Percentiles rank a stretch among this genome's conserved stretches.
phyloP scores from a whole-genome alignment of 2,329 filamentous ascomycete genomes.

The Arthrobotrys sphaeroides region DNA sequence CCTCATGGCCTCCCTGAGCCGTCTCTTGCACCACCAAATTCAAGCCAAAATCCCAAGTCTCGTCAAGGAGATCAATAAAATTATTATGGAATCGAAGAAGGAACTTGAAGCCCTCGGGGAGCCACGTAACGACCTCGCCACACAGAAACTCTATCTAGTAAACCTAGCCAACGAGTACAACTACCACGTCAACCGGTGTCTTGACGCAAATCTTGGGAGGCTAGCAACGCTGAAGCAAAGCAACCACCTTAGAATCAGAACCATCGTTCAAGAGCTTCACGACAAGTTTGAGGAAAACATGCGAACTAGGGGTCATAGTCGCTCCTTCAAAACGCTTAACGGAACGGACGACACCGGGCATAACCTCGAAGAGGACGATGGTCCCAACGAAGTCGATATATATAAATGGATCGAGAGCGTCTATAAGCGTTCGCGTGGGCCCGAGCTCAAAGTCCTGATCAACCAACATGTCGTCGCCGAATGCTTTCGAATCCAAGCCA shows the following conservation, averaged over 20 bases:
- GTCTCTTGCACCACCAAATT: conserved; percentile 62
- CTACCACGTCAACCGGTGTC: conserved; percentile 58
- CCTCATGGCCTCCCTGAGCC: conserved; percentile 61
- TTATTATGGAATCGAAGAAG: background rate
- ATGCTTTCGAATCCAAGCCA: conserved; percentile 67
- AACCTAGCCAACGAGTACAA: conserved; percentile 62
- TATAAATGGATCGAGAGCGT: conserved; percentile 63
- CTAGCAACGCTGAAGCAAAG: conserved; percentile 60
- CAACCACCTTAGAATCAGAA: conserved; percentile 48
- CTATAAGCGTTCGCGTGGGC: conserved; percentile 65
- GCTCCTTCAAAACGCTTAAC: conserved; percentile 49
- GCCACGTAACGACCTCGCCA: conserved; percentile 59
- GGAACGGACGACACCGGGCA: background rate
- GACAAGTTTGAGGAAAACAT: conserved; percentile 58
- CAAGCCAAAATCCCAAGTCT: conserved; percentile 64
- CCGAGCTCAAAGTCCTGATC: conserved; percentile 67
- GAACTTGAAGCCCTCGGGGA: background rate
- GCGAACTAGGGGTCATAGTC: conserved; percentile 56
- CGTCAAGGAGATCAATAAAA: conserved; percentile 60
- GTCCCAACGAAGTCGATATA: conserved; percentile 60
- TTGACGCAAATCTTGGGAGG: conserved; percentile 61
- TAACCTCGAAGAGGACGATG: background rate
- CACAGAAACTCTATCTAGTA: conserved; percentile 61
- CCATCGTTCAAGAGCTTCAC: conserved; percentile 55
- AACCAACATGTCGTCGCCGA: conserved; percentile 61